These are phyloP conservation scores for Kockovaella imperatae DNA, from an alignment of 768 basidiomycete genomes.

Conservation along the genomic window DNA sequence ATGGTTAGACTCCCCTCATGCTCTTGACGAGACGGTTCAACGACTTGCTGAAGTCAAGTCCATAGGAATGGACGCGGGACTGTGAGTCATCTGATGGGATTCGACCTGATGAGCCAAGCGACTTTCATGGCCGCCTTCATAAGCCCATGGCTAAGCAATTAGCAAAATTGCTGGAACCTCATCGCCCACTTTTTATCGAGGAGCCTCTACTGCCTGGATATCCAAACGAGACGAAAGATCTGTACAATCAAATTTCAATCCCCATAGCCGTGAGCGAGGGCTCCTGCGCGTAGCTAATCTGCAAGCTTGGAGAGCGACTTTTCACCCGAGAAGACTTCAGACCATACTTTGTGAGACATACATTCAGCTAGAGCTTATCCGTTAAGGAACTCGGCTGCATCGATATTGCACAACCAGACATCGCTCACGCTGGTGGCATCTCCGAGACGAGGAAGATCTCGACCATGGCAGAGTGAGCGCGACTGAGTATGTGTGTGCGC, in stretches of 20 bases:
- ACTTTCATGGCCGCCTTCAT: conserved; percentile 44
- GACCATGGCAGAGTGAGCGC: conserved; percentile 37
- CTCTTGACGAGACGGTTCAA: conserved; percentile 39
- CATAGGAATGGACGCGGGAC: conserved; percentile 39
- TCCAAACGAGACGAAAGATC: conserved; percentile 37
- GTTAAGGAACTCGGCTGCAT: conserved; percentile 30
- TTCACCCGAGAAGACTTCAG: conserved; percentile 38
- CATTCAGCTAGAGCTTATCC: neutral
- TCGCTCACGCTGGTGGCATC: conserved; percentile 42
- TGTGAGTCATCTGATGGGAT: conserved; percentile 14
- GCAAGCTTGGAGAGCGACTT: conserved; percentile 35
- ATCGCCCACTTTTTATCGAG: conserved; percentile 42
- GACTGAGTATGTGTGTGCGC: neutral
- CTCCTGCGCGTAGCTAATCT: neutral
- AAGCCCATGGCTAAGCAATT: conserved; percentile 43
- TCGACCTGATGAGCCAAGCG: conserved; percentile 12
- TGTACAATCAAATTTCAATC: conserved; percentile 38
- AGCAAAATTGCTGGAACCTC: conserved; percentile 36
- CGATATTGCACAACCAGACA: conserved; percentile 38
- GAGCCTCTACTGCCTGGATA: conserved; percentile 41
- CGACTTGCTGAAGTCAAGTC: conserved; percentile 38
- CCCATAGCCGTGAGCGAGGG: conserved; percentile 33
- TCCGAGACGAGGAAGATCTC: conserved; percentile 41
- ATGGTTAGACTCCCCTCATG: conserved; percentile 42
- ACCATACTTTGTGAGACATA: conserved; percentile 31